A percentile compares a stretch with the other conserved stretches of the same genome.
Conservation (phyloP, 768 basidiomycete species). For the Boletus reticuloceps region DNA sequence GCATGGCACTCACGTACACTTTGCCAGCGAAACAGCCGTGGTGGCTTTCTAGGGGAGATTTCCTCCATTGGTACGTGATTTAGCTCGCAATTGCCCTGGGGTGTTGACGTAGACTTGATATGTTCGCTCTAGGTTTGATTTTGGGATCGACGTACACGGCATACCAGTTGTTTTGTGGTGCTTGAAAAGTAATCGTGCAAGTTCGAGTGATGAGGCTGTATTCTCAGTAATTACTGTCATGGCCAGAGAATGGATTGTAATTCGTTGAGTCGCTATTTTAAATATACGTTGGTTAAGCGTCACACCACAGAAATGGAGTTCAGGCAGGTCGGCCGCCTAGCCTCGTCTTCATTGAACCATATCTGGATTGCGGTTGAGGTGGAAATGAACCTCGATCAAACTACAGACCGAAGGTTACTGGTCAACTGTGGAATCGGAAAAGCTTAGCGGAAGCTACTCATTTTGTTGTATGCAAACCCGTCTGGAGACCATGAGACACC, state of each 20-base stretch:
- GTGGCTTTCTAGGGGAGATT: slow-evolving; percentile 12
- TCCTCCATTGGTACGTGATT: slow-evolving; percentile 14
- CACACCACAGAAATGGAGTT: not conserved
- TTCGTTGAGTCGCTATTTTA: not conserved
- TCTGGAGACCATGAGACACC: no score
- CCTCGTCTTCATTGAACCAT: no score
- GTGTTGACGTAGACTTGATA: not conserved
- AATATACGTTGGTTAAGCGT: not conserved
- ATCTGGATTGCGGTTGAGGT: no score
- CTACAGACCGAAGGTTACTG: no score
- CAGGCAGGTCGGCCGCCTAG: no score
- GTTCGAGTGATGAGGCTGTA: not conserved
- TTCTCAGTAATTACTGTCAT: not conserved
- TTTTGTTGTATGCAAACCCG: no score
- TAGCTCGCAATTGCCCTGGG: not conserved
- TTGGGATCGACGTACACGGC: slow-evolving; percentile 14
- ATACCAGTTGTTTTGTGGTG: slow-evolving; percentile 7
- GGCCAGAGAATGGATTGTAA: not conserved
- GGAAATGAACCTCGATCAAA: no score
- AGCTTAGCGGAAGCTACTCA: no score
- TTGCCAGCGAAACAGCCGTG: slow-evolving; percentile 13
- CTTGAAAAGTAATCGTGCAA: not conserved
- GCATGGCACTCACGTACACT: not conserved
- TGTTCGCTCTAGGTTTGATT: slow-evolving; percentile 10
- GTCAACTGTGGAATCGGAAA: no score